Percentiles rank a stretch among this genome's conserved stretches.
These are phyloP conservation scores for Apiotrichum mycotoxinovorans DNA, from an alignment of 1,284 basidiomycete species.

Conservation along the genomic window DNA sequence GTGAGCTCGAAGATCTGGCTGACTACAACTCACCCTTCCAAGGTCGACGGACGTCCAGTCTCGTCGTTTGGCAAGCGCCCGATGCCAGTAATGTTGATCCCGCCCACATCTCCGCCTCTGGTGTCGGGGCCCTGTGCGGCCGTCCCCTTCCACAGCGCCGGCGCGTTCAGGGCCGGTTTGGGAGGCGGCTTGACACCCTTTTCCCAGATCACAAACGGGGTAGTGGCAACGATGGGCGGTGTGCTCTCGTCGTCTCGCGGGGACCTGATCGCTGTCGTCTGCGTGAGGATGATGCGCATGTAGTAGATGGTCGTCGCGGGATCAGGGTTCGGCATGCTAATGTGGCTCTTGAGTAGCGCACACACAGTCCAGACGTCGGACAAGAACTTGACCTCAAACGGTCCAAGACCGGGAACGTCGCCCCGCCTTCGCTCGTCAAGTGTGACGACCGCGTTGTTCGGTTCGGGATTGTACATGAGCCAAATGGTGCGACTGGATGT, in stretches of 20 bases:
- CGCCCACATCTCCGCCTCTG: slow-evolving; percentile 15
- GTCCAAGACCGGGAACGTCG: slow-evolving; percentile 24
- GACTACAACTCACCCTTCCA: slow-evolving; percentile 15
- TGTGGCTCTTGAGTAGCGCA: slow-evolving; percentile 24
- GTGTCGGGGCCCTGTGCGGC: slow-evolving; percentile 15
- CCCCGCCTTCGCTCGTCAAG: slow-evolving; percentile 25
- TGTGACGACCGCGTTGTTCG: slow-evolving; percentile 19
- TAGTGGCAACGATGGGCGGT: slow-evolving; percentile 11
- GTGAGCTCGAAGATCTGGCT: neutral
- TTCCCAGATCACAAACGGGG: slow-evolving; percentile 14
- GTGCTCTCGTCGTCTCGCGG: slow-evolving; percentile 27
- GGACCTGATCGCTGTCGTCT: slow-evolving; percentile 32
- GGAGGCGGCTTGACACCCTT: slow-evolving; percentile 18
- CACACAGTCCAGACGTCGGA: slow-evolving; percentile 40
- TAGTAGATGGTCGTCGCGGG: slow-evolving; percentile 33
- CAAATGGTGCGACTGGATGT: slow-evolving; percentile 19
- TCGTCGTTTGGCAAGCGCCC: slow-evolving; percentile 39
- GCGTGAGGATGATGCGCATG: slow-evolving; percentile 31
- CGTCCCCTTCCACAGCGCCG: slow-evolving; percentile 29
- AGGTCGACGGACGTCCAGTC: slow-evolving; percentile 33
- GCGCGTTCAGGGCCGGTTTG: slow-evolving; percentile 19
- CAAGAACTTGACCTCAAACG: slow-evolving; percentile 26
- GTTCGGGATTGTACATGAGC: slow-evolving; percentile 31
- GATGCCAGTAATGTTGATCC: slow-evolving; percentile 17
- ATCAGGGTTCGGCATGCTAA: slow-evolving; percentile 23